Percentiles rank a stretch among this genome's conserved stretches.
phyloP scores from a whole-genome alignment of 331 rosid species.

The Telfairia occidentalis region DNA sequence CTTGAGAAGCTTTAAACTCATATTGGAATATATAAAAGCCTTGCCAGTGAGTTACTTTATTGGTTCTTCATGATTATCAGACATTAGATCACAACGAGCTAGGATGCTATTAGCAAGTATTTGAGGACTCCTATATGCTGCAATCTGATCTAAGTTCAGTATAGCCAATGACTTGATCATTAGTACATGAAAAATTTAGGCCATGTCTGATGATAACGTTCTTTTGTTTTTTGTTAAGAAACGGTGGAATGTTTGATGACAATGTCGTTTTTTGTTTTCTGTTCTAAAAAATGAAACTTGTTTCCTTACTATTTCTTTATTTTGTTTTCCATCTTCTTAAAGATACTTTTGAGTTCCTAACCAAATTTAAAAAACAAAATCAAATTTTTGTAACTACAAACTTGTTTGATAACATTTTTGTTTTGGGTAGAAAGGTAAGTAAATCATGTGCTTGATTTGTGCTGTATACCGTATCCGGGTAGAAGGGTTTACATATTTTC shows the following conservation, averaged over 20 bases:
- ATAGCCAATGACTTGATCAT: not conserved
- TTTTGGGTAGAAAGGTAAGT: not conserved
- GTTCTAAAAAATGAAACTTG: not conserved
- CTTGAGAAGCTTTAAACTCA: constrained; percentile 80
- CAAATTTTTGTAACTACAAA: not conserved
- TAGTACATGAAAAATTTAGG: not conserved
- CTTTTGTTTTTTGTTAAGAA: not conserved
- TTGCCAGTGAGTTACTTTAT: constrained; percentile 59
- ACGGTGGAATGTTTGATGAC: not conserved
- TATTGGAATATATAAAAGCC: constrained; percentile 87
- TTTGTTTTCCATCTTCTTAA: not conserved
- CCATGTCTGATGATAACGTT: no score
- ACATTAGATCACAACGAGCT: not conserved
- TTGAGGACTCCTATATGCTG: not conserved
- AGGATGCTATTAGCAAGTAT: not conserved
- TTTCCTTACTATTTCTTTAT: not conserved
- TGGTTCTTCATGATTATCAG: not conserved
- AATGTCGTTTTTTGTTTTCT: not conserved
- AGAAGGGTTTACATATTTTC: not conserved
- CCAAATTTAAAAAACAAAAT: not conserved
- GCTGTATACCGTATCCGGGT: not conserved
- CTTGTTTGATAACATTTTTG: not conserved
- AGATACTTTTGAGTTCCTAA: not conserved
- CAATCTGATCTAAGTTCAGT: not conserved
- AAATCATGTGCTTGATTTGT: not conserved